A percentile compares a stretch with the other conserved stretches of the same genome.
Conservation (phyloP, 2,329 filamentous ascomycete genomes). For the Aspergillus transmontanensis region DNA sequence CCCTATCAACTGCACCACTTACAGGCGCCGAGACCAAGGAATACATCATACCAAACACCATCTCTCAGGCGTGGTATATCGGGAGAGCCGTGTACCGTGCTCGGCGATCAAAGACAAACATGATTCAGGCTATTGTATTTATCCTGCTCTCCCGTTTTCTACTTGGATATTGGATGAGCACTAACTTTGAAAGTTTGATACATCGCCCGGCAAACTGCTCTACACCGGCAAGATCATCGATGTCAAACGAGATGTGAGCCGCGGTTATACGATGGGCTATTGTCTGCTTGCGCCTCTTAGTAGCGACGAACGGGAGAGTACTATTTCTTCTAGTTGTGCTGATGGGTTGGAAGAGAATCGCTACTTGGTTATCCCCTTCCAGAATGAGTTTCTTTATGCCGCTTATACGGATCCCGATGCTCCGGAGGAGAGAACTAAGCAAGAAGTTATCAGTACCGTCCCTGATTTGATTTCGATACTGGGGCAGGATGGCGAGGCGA, state of each 20-base stretch:
- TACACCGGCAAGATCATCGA: conserved; percentile 51
- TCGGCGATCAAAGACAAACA: conserved; percentile 29
- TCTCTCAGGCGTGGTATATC: conserved; percentile 36
- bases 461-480: conserved; percentile 43
- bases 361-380: conserved; percentile 26
- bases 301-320: conserved; percentile 24
- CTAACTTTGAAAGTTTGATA: conserved; percentile 26
- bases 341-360: neutral
- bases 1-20: conserved; percentile 24
- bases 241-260: conserved; percentile 42
- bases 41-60: conserved; percentile 31
- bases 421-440: neutral
- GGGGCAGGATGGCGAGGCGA: conserved; percentile 51
- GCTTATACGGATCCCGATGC: conserved; percentile 19
- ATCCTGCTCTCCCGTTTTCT: conserved; percentile 12
- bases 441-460: conserved; percentile 29
- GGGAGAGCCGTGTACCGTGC: conserved; percentile 31
- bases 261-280: conserved; percentile 42
- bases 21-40: conserved; percentile 25
- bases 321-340: neutral
- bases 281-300: conserved; percentile 32
- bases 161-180: too few relatives aligned
- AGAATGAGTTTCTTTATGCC: conserved; percentile 35
- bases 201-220: conserved; percentile 37
- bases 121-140: conserved; percentile 47